Percentiles rank a stretch among this genome's conserved stretches.
phyloP scores from a whole-genome alignment of 306 rosid genomes.

The Cercis canadensis region DNA sequence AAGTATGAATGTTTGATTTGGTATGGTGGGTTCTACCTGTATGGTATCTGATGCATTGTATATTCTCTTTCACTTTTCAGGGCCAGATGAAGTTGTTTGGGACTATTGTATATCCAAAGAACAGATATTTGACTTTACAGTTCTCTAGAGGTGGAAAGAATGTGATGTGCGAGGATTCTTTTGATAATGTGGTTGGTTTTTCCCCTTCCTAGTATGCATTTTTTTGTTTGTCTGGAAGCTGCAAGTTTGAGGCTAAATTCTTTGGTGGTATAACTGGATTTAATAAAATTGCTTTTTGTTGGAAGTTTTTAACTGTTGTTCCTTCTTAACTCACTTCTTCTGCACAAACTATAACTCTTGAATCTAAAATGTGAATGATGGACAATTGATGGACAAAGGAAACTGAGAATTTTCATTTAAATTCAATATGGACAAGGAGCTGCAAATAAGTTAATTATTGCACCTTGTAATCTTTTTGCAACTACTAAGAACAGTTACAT shows the following conservation, averaged over 20 bases:
- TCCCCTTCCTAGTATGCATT: neutral
- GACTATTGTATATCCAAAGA: constrained; percentile 83
- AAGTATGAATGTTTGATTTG: neutral
- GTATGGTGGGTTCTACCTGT: neutral
- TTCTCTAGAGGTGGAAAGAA: constrained; percentile 86
- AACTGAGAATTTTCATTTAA: neutral
- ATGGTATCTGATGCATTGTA: constrained; percentile 4
- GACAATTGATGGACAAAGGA: neutral
- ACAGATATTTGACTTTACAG: constrained; percentile 85
- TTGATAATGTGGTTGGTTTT: constrained; percentile 85
- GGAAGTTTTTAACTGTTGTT: neutral
- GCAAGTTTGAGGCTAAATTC: neutral
- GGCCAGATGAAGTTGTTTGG: constrained; percentile 94
- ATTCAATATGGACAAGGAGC: neutral
- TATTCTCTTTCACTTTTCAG: constrained; percentile 49
- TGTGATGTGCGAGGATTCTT: constrained; percentile 86
- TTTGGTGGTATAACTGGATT: neutral
- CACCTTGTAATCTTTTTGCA: neutral
- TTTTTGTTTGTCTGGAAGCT: neutral
- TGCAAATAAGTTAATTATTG: neutral
- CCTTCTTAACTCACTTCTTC: neutral
- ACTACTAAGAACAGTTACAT: neutral
- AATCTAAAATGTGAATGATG: neutral
- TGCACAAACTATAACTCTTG: neutral
- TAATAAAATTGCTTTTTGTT: neutral